Base-by-base conservation (phyloP, 2,329 filamentous ascomycete species). In the Aspergillus floridensis region DNA sequence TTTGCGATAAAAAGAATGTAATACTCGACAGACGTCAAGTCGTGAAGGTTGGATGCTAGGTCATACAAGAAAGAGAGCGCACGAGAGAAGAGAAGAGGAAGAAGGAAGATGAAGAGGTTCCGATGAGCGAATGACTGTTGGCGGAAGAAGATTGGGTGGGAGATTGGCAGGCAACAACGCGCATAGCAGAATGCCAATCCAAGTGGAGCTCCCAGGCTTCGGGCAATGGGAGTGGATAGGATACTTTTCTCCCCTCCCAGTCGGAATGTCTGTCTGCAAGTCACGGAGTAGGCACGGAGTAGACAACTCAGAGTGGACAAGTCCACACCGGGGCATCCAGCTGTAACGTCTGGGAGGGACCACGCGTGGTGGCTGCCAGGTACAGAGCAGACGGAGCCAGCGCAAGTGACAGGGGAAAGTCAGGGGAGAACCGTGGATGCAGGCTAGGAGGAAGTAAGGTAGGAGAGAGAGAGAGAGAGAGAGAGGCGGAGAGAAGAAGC, bases 11-110 rank as follows among this genome's bases (percentile, higher is more conserved):
- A 69, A 70, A 64, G 67, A 72, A 66, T 63, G 70, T 70, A 59
- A 62, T 55, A 67, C 71, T 72, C 70, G 63, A 67, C 62, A 62
- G 68, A 68, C 72, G 71, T 74, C 72, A 70, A 74, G 72, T 74
- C 71, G 71, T 69, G 68, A 72, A 71, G 65, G 65, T 44, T 66
- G 62, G 67, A 62, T 49, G 63, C 62, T 64, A 57, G 63, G 56
- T 71, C 70, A 69, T 72, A 56, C 16, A 44, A 12, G 38, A 19
- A 16, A 44, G 38, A 19, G 16, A 6, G 32, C 32, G 26, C 26
- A 29, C 6, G 26, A 29, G 26, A 29, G 26, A 0, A 6, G 8
- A 66, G 63, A 61, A 51, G 60, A 54, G 55, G 61, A 53, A 31
- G 61, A 53, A 31, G 32, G 50, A 50, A 29, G 55, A 26, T 29